Evolutionary conservation across 2,329 filamentous ascomycete genomes (phyloP), one percentile per base, ranked within the genome.

Genomic region (Monascus ruber): DNA sequence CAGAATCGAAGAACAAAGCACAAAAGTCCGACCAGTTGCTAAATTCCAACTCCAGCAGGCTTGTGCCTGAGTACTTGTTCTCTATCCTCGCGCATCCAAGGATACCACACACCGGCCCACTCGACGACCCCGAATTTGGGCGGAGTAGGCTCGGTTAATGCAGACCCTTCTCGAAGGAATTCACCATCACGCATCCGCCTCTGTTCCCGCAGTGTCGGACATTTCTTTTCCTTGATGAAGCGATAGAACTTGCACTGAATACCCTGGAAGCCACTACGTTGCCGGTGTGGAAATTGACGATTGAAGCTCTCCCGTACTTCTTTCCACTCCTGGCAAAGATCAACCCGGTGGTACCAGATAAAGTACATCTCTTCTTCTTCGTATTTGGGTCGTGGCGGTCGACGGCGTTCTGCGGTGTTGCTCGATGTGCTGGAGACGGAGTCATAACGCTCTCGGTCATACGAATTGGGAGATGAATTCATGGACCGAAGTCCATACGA

Each of bases 201-300:
- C 47, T 69, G 65, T 42, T 65, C 59, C 27, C 67, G 57, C 10
- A 70, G 49, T 5, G 65, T 67, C 1, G 64, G 63, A 43, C 66
- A 63, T 34, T 60, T 62, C 46, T 67, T 62, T 39, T 64, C 59
- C 42, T 62, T 62, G 40, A 70, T 64, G 40, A 68, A 62, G n/a
- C 68, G 63, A 48, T 71, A 71, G 47, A 67, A 70, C 44, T 68
- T 68, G 58, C 68, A 71, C 49, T 70, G 66, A 17, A 71, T 65
- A 0, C 67, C 68, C 43, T 64, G 60, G 48, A 66, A 66, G 4
- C 59, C 59, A 9, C 60, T 53, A 24, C 60, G 53, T 46, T 62
- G 61, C 10, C 60, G 58, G 8, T 48, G 51, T 11, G 63, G 61
- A 39, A 69, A 70, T 41, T 68, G 64, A 0, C 47, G 51, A 46